Base-by-base conservation (phyloP, 768 basidiomycete genomes). In the Suillus discolor region DNA sequence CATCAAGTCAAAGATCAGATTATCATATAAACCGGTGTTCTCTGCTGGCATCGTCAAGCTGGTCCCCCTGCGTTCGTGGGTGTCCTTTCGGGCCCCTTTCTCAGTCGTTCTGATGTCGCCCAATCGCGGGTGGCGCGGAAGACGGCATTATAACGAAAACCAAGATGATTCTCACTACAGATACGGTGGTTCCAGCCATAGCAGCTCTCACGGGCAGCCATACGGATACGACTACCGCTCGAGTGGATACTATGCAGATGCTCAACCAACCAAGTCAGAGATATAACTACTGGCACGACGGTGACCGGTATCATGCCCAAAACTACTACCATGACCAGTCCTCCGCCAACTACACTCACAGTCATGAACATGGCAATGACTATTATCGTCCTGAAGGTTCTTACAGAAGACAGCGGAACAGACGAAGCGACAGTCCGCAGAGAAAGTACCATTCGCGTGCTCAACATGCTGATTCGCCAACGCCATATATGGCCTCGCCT, bases 401-500 rank as follows among this genome's bases (percentile, higher is more conserved):
- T 42, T 42, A 60, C 12, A 13, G 59, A 13, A 28, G 59, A 60
- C 41, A 6, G 18, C 16, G 7, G 25, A 60, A 12, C 11, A 12
- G 6, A 31, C 28, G 59, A 31, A 42, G 59, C 20, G 4, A 12
- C 12, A 60, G 59, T 20, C 59, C 59, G 9, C 25, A 42, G 18
- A 60, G 41, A 60, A 41, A 60, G 20, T 60, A 60, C 28, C 59
- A 60, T 25, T 42, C 59, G 11, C 59, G 12, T 41, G 39, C 42
- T 28, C 38, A 59, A 42, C 41, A 39, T 20, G 6, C 39, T 28
- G 18, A 60, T 41, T 42, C 20, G 20, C 28, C 41, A 42, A 20
- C 28, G 11, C 65, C 74, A 38, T 61, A 63, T 57, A 13, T 54
- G 18, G 18, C 57, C 44, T 67, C 41, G 3, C 69, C 66, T 18